Base-by-base conservation (phyloP, 2,329 filamentous ascomycete species). In the Ophiostoma piceae region DNA sequence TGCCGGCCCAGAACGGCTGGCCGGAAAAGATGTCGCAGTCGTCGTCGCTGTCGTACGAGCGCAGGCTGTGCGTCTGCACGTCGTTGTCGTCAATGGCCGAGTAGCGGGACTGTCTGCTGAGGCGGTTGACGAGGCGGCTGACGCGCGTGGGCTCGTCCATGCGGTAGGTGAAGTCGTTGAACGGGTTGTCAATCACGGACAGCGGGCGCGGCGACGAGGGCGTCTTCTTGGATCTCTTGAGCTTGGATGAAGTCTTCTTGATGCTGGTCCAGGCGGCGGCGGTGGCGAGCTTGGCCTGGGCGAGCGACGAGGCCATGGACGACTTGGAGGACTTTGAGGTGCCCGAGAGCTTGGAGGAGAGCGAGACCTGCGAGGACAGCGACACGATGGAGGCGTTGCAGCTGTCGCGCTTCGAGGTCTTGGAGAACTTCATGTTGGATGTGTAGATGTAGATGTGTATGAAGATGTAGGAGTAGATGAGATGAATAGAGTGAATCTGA, bases 201-300 rank as follows among this genome's bases (percentile, higher is more conserved):
- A 12, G 57, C 1, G 65, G 41, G 0, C 54, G 37, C 8, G 54
- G 37, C 66, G 67, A 62, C 67, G 62, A n/a, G 14, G 66, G 60
- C 1, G 32, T 65, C 32, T 65, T 35, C 35, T 65, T 65, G 8
- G 35, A 22, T 19, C 11, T 32, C 29, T 14, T 22, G 3, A 41
- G n/a, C 8, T 60, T 5, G 2, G 29, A 57, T 1, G 67, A 60
- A 16, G 32, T 22, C 35, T 43, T 51, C 47, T 66, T 68, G 35
- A 66, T 66, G 64, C 62, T 65, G 11, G 64, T 67, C 70, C 70
- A 71, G 67, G 64, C 70, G 37, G 69, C 69, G 4, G 62, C 51
- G 22, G 69, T 68, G 67, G 69, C 69, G 32, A 51, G 67, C 32
- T 64, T 67, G 35, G 69, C 69, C 39, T 71, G 67, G 6, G 32